Evolutionary conservation across 2,329 filamentous ascomycete species (phyloP), one percentile per base, ranked within the genome.

Genomic region (Nemania bipapillata): DNA sequence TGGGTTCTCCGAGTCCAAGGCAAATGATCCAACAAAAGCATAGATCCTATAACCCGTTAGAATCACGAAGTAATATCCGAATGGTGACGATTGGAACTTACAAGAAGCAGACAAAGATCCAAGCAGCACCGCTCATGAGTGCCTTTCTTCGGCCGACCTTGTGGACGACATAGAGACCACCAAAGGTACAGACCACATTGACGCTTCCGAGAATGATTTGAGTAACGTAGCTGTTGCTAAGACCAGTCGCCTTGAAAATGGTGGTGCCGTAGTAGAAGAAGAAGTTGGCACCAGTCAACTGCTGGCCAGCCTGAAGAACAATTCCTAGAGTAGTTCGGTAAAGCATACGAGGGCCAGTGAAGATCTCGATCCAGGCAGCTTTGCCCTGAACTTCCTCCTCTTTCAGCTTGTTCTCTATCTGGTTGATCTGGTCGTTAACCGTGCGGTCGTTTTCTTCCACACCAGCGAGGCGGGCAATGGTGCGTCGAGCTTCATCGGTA

Each of bases 261-360:
- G 87, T 90, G 47, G 86, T 88, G 26, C 86, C 86, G 74, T 90
- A 91, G 78, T 88, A 88, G 78, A 91, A 90, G 81, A 72, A 90
- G 79, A 88, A 91, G 80, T 90, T 90, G 66, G 86, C 88, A 35
- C 90, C 90, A 0, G 89, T 91, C 1, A 92, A 81, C 75, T 92
- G 90, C 78, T 92, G 89, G 4, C 89, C 86, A 49, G 87, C 86
- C 78, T 91, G 88, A 1, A 92, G 84, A 3, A 82, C 76, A 40
- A 91, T 85, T 45, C 90, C 90, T 0, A 92, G 83, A 0, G 87
- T 54, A 0, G 88, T 90, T 28, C 90, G 85, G 77, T 91, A 89
- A 5, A 86, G 73, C 87, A 92, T 92, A 26, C 87, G 84, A 11
- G 89, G 89, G 2, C 86, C 90, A 20, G 89, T 91, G 75, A 92